phyloP scores from a whole-genome alignment of 129 eudicot genomes.

The Dittrichia graveolens region DNA sequence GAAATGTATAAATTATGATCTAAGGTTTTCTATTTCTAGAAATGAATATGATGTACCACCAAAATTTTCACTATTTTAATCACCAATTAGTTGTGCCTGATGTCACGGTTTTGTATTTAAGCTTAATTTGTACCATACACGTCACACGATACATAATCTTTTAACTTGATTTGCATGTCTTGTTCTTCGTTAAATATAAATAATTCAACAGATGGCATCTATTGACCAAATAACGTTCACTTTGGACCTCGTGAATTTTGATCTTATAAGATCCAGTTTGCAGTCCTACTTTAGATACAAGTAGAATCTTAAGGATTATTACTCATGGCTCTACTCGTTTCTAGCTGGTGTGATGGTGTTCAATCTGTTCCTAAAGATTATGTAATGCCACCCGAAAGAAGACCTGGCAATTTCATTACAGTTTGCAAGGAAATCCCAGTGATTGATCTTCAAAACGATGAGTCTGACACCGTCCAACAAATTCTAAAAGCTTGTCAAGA shows the following conservation, averaged over 20 bases:
- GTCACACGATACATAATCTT: conserved; percentile 1
- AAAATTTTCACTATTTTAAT: no score
- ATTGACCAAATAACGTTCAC: background rate
- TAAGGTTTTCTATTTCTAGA: background rate
- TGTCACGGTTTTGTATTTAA: conserved; percentile 5
- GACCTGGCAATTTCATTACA: conserved; percentile 31
- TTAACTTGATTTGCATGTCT: conserved; percentile 13
- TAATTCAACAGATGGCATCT: conserved; percentile 9
- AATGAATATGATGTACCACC: background rate
- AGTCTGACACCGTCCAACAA: conserved; percentile 31
- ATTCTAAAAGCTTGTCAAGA: conserved; percentile 45
- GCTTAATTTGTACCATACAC: background rate
- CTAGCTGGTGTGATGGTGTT: conserved; percentile 50
- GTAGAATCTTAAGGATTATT: background rate
- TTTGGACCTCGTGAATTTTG: background rate
- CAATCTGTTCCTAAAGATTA: conserved; percentile 47
- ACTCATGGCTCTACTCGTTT: conserved; percentile 41
- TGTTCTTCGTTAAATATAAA: background rate
- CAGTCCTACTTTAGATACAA: background rate
- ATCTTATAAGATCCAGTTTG: conserved; percentile 17
- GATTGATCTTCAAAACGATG: conserved; percentile 32
- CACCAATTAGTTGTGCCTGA: background rate
- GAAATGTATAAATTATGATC: no score
- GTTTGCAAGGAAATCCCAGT: conserved; percentile 47
- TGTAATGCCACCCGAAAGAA: conserved; percentile 50